These are phyloP conservation scores for Leishmania braziliensis DNA, from an alignment of 208 protist species.

Conservation along the genomic window DNA sequence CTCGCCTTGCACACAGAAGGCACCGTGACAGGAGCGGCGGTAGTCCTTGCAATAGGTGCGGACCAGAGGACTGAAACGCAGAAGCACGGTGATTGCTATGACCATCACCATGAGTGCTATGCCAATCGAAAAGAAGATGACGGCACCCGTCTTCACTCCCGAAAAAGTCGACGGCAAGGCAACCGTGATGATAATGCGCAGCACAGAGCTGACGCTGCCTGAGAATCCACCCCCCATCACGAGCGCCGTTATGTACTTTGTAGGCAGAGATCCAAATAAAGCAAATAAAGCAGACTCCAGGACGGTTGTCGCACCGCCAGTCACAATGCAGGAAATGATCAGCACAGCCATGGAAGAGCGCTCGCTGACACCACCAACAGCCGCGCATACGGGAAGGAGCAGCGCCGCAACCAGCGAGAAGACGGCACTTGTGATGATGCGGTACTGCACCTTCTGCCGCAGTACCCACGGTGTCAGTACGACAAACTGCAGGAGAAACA, in stretches of 20 bases:
- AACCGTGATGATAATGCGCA: conserved; percentile 48
- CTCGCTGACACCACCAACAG: conserved; percentile 38
- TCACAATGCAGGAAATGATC: conserved; percentile 34
- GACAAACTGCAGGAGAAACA: conserved; percentile 39
- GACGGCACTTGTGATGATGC: conserved; percentile 36
- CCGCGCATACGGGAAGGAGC: conserved; percentile 36
- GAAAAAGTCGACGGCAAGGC: conserved; percentile 36
- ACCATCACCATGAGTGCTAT: conserved; percentile 43
- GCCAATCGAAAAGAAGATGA: conserved; percentile 48
- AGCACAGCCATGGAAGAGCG: conserved; percentile 33
- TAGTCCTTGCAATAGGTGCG: conserved; percentile 30
- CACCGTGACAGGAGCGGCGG: conserved; percentile 9
- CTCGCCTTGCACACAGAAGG: conserved; percentile 16
- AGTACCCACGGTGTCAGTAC: conserved; percentile 45
- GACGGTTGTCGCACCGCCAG: conserved; percentile 32
- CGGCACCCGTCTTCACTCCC: conserved; percentile 47
- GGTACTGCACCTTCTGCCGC: conserved; percentile 34
- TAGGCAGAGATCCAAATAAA: conserved; percentile 42
- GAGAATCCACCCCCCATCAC: conserved; percentile 49
- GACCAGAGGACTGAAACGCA: conserved; percentile 38
- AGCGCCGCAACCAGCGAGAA: conserved; percentile 36
- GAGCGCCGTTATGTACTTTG: conserved; percentile 39
- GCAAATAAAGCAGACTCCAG: conserved; percentile 40
- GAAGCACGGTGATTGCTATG: conserved; percentile 27
- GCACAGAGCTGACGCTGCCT: conserved; percentile 42